Percentiles rank a stretch among this genome's conserved stretches.
Evolutionary conservation across 768 basidiomycete genomes (phyloP).

Genomic region (Mrakia frigida): DNA sequence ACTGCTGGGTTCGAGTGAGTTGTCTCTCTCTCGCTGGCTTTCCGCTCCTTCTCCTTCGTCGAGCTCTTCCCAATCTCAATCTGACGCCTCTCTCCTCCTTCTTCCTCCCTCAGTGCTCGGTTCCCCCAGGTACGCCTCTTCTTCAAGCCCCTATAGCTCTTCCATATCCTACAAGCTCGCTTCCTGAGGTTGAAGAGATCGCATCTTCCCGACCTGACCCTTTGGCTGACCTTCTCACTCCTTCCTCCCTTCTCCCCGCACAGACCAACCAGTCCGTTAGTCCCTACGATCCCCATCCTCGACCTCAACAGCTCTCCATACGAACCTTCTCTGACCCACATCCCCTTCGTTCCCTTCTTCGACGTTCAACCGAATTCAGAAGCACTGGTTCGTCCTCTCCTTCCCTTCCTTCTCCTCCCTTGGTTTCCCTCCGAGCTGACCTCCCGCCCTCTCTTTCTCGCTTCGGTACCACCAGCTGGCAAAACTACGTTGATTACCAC

Average conservation of each 20-base stretch:
- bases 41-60: not conserved
- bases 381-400: conserved; percentile 68
- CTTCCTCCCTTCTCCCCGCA: not conserved
- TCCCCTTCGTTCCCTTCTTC: not conserved
- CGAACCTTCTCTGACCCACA: conserved; percentile 36
- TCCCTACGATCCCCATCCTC: not conserved
- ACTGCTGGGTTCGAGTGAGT: conserved; percentile 83
- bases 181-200: not conserved
- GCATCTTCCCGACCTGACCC: conserved; percentile 8
- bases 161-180: too few species aligned
- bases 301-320: conserved; percentile 41
- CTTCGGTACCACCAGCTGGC: conserved; percentile 56
- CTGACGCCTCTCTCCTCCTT: not conserved
- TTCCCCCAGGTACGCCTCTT: conserved; percentile 26
- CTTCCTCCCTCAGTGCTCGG: conserved; percentile 27
- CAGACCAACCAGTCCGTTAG: conserved; percentile 34
- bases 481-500: conserved; percentile 98
- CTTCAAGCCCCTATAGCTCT: not conserved
- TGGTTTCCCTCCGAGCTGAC: not conserved
- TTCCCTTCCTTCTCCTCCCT: not conserved
- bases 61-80: not conserved
- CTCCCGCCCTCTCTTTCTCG: not conserved
- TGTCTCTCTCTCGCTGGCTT: conserved; percentile 43
- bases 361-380: conserved; percentile 76
- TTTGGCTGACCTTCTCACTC: not conserved